Evolutionary conservation across 805 yeast genomes (phyloP).

Genomic region (Saccharomycopsis babjevae): DNA sequence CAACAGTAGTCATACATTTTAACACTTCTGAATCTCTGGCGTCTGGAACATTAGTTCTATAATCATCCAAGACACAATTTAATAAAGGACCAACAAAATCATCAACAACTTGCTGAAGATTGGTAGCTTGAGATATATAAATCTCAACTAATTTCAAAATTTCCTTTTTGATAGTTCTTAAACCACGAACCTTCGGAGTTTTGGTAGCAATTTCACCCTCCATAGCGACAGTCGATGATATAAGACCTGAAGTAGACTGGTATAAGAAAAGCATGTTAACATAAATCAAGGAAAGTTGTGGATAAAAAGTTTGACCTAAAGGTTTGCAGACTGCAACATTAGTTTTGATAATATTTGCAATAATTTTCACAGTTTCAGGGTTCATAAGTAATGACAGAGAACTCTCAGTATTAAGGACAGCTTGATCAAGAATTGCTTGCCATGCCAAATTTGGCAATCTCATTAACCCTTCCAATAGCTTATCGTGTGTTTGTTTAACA

Average conservation of each 20-base stretch:
- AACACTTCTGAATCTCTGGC: slow-evolving; percentile 97
- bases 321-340: slow-evolving; percentile 94
- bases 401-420: slow-evolving; percentile 73
- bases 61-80: slow-evolving; percentile 80
- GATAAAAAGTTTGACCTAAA: slow-evolving; percentile 81
- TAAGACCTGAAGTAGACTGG: slow-evolving; percentile 79
- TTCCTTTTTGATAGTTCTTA: slow-evolving; percentile 94
- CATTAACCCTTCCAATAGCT: slow-evolving; percentile 72
- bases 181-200: slow-evolving; percentile 88
- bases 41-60: slow-evolving; percentile 80
- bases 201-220: slow-evolving; percentile 88
- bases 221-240: slow-evolving; percentile 64
- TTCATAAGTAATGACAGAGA: slow-evolving; percentile 44
- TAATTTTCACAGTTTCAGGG: slow-evolving; percentile 79
- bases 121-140: slow-evolving; percentile 78
- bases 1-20: slow-evolving; percentile 87
- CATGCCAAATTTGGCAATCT: slow-evolving; percentile 89
- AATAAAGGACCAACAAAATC: slow-evolving; percentile 78
- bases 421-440: slow-evolving; percentile 78
- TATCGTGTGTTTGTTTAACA: slow-evolving; percentile 55
- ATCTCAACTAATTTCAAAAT: slow-evolving; percentile 81
- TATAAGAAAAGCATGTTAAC: slow-evolving; percentile 84
- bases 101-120: slow-evolving; percentile 71
- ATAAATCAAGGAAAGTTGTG: slow-evolving; percentile 80
- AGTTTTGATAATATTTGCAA: slow-evolving; percentile 90